Evolutionary conservation across 306 rosid species (phyloP), one percentile per base, ranked within the genome.

Genomic region (Biancaea sappan): DNA sequence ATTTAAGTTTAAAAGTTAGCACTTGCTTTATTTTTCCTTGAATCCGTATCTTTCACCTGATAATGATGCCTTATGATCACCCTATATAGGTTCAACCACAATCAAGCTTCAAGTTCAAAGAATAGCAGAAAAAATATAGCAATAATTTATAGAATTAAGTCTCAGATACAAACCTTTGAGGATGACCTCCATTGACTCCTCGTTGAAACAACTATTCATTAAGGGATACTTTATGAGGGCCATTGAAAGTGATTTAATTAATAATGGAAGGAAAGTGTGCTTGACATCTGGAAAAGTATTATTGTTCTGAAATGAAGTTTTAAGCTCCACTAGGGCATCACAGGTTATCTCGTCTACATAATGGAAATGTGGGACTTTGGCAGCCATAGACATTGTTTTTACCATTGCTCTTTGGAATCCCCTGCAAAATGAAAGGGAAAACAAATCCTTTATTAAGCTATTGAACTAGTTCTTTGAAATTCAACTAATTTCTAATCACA

Each of bases 331-430:
- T 25, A 94, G 85, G 44, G 88, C 90, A 76, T 92, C 72, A 29
- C 99, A 94, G 41, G 81, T 87, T 69, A 94, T 90, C 80, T 90
- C 99, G 32, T 94, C 99, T 68, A 90, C 97, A 62, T 83, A 94
- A 76, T 94, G 91, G 74, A 94, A 94, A 82, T 94, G 97, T 34
- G 93, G 99, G 77, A 94, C 97, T 84, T 87, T 87, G 59, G 96
- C 96, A 69, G 99, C 91, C 72, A 87, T 53, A 70, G 92, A 77
- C 99, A 94, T 92, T 61, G 99, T 86, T 71, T 84, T 87, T 37
- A 92, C 89, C 97, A 90, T 94, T 69, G 85, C 85, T 66, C 95
- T 92, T 78, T 87, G 99, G 72, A 80, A 94, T 57, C 99, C 99
- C 88, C 97, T 94, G 84, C 41, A 82, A 74, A 72, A 72, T 35